phyloP scores from a whole-genome alignment of 202 grass and related monocot species.

The Brachypodium distachyon region DNA sequence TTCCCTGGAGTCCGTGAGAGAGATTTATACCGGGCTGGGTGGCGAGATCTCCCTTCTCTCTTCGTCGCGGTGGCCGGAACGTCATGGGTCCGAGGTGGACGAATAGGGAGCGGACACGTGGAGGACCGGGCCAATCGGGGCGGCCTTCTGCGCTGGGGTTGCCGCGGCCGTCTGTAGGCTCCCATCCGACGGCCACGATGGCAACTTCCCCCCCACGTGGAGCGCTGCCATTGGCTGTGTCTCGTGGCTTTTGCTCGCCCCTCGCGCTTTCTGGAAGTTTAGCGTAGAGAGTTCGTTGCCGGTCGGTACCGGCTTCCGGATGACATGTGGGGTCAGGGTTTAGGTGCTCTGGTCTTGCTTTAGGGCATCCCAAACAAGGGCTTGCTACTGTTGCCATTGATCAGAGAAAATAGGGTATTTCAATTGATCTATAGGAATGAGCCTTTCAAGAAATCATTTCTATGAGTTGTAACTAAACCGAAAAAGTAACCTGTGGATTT shows the following conservation, averaged over 20 bases:
- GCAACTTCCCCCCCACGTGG: background rate
- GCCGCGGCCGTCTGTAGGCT: slow-evolving; percentile 12
- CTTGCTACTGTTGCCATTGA: too few species aligned
- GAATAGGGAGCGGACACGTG: background rate
- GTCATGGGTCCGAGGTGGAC: slow-evolving; percentile 38
- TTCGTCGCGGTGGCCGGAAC: slow-evolving; percentile 39
- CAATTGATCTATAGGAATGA: too few species aligned
- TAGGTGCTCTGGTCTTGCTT: too few species aligned
- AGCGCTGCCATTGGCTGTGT: background rate
- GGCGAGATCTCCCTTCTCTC: background rate
- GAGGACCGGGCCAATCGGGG: slow-evolving; percentile 18
- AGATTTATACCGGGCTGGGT: slow-evolving; percentile 23
- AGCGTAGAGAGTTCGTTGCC: background rate
- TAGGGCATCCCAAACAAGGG: too few species aligned
- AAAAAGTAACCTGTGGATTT: too few species aligned
- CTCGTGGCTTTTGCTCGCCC: background rate
- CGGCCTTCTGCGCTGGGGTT: slow-evolving; percentile 29
- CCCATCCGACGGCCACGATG: slow-evolving; percentile 1
- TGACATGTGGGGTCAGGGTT: too few species aligned
- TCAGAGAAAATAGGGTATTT: too few species aligned
- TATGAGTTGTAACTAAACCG: too few species aligned
- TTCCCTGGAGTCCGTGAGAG: background rate
- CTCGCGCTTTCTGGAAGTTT: too few species aligned
- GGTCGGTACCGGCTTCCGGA: background rate
- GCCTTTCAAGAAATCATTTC: too few species aligned